Evolutionary conservation across 2,329 filamentous ascomycete genomes (phyloP).

Genomic region (Lecanoromycetidae sp.): DNA sequence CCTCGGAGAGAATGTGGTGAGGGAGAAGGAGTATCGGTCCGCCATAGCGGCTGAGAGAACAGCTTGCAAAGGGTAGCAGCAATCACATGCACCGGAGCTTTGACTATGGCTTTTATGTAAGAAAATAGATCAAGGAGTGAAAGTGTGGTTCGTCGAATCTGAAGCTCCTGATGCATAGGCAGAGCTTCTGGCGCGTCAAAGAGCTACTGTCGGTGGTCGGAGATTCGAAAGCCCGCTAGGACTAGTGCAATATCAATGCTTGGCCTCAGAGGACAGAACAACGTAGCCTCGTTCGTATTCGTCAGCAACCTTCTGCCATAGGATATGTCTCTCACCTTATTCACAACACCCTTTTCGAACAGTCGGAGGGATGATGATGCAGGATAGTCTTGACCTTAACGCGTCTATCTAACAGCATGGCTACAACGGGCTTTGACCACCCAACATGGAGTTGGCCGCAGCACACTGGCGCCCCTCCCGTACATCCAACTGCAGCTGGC

Average conservation of each 20-base stretch:
- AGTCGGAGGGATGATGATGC: not conserved
- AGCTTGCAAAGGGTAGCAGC: not conserved
- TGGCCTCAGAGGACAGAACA: not conserved
- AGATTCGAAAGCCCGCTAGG: not conserved
- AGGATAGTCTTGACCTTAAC: not conserved
- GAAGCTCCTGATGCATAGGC: not conserved
- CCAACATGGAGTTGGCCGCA: conserved; percentile 38
- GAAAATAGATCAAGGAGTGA: not conserved
- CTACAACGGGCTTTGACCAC: conserved; percentile 29
- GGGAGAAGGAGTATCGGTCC: conserved; percentile 97
- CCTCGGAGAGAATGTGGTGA: conserved; percentile 99
- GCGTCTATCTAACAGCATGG: conserved; percentile 24
- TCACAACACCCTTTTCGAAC: not conserved
- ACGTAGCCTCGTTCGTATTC: not conserved
- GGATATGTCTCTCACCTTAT: conserved; percentile 1
- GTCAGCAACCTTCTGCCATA: not conserved
- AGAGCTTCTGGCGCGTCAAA: conserved; percentile 5
- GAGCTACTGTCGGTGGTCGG: not conserved
- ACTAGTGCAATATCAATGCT: not conserved
- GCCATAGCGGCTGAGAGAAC: conserved; percentile 52
- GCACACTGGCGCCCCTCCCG: conserved; percentile 26
- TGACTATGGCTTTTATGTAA: not conserved
- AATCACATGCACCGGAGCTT: not conserved
- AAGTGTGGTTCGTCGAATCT: not conserved
- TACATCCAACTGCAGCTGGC: not conserved